Percentiles rank a stretch among this genome's conserved stretches.
Conservation (phyloP, 768 basidiomycete genomes). For the Boletus pseudopeckii region DNA sequence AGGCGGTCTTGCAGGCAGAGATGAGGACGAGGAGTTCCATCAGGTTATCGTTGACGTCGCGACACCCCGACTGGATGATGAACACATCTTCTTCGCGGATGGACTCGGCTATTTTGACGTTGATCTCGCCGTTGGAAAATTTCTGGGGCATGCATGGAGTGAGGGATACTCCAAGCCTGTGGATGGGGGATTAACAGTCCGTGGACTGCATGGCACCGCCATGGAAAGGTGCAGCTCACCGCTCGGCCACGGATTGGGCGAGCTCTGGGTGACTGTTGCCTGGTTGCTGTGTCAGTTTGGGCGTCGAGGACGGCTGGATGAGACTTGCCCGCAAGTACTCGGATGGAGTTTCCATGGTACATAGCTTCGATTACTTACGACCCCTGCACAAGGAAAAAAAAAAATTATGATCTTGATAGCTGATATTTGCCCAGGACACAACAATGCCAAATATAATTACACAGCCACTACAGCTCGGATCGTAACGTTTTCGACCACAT, state of each 20-base stretch:
- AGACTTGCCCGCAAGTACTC: conserved; percentile 65
- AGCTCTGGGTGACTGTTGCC: conserved; percentile 99
- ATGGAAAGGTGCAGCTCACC: conserved; percentile 71
- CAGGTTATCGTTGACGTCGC: conserved; percentile 91
- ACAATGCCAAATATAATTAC: conserved; percentile 34
- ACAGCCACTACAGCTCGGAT: conserved; percentile 59
- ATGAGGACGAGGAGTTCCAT: conserved; percentile 99
- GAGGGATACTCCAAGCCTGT: conserved; percentile 85
- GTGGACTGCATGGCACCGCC: conserved; percentile 35
- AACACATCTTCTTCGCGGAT: conserved; percentile 98
- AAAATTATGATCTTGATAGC: not conserved
- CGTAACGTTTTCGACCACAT: conserved; percentile 94
- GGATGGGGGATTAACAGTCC: conserved; percentile 48
- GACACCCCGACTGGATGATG: conserved; percentile 90
- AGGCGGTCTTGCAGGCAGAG: conserved; percentile 96
- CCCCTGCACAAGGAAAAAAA: conserved; percentile 9
- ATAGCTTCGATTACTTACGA: conserved; percentile 40
- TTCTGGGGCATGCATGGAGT: conserved; percentile 83
- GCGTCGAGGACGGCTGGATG: not conserved
- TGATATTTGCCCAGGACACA: conserved; percentile 14
- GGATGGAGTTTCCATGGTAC: conserved; percentile 81
- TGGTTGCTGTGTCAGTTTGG: conserved; percentile 34
- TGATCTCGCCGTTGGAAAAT: conserved; percentile 94
- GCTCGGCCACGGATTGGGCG: conserved; percentile 91
- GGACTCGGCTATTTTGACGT: conserved; percentile 91